Conservation (phyloP, 2,329 filamentous ascomycete genomes). For the Sphaerulina musiva region DNA sequence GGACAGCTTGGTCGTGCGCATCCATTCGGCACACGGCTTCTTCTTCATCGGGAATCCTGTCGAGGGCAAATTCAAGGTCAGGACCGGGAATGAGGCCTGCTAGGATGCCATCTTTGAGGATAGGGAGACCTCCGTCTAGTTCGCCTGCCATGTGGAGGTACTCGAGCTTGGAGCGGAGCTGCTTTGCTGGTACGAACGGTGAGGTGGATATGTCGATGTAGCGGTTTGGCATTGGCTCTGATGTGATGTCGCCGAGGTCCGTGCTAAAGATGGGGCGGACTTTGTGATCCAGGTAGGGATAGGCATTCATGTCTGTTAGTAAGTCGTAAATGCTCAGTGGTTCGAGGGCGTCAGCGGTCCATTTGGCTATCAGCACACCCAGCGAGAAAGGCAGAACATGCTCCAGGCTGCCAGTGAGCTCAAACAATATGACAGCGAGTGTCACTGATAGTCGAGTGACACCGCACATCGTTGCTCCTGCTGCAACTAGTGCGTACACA, state of each 20-base stretch:
- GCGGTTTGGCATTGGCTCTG: constrained; percentile 64
- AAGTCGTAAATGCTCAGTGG: constrained; percentile 93
- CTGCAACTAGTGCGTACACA: constrained; percentile 92
- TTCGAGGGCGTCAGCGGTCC: constrained; percentile 93
- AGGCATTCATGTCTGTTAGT: constrained; percentile 92
- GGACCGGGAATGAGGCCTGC: constrained; percentile 90
- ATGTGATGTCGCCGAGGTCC: constrained; percentile 79
- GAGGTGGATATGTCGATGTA: constrained; percentile 84
- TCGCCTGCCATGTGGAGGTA: constrained; percentile 78
- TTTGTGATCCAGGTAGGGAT: constrained; percentile 96
- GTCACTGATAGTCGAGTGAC: constrained; percentile 91
- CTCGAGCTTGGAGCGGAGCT: constrained; percentile 74
- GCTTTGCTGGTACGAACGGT: constrained; percentile 67
- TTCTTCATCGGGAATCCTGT: constrained; percentile 68
- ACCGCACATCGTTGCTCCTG: constrained; percentile 95
- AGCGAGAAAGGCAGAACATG: constrained; percentile 93
- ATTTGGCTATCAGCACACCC: constrained; percentile 89
- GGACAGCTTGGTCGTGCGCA: constrained; percentile 48
- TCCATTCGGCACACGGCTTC: constrained; percentile 77
- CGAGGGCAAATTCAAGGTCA: constrained; percentile 86
- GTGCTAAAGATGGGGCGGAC: constrained; percentile 85
- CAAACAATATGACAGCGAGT: constrained; percentile 88
- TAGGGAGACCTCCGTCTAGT: constrained; percentile 83
- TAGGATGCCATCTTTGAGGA: constrained; percentile 69
- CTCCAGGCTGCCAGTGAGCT: constrained; percentile 88